Evolutionary conservation across 345 rosid genomes (phyloP).

Genomic region (Eucalyptus pauciflora): DNA sequence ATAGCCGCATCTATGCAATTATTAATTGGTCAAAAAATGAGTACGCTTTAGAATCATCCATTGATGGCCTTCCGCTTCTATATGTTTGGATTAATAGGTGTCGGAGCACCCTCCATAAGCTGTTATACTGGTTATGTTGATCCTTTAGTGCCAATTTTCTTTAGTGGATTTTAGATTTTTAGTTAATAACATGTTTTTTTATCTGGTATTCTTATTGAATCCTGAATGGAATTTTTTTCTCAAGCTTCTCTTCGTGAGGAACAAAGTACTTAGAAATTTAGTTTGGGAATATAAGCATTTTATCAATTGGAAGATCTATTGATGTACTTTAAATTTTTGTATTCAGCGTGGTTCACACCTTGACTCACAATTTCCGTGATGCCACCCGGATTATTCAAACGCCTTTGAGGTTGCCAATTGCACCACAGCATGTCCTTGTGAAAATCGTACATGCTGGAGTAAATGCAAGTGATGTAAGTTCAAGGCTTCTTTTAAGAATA

Average conservation of each 20-base stretch:
- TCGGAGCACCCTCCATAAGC: background rate
- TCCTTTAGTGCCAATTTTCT: background rate
- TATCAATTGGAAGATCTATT: background rate
- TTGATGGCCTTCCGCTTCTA: background rate
- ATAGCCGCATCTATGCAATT: background rate
- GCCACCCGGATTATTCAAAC: conserved; percentile 54
- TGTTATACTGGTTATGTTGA: background rate
- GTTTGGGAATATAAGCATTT: background rate
- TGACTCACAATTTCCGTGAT: conserved; percentile 76
- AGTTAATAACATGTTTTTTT: background rate
- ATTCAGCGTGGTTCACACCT: conserved; percentile 77
- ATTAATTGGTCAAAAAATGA: background rate
- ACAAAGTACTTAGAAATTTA: background rate
- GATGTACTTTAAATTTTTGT: conserved; percentile 1
- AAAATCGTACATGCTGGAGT: conserved; percentile 91
- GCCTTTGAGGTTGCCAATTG: conserved; percentile 50
- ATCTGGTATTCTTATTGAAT: background rate
- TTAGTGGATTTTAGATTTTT: background rate
- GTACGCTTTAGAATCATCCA: background rate
- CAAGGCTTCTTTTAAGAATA: background rate
- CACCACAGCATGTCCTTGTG: conserved; percentile 61
- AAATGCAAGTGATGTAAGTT: conserved; percentile 99
- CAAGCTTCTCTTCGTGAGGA: background rate
- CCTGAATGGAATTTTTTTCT: background rate
- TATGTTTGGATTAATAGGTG: background rate